A percentile compares a stretch with the other conserved stretches of the same genome.
Conservation (phyloP, 805 yeast species). For the Naumovozyma dairenensis region DNA sequence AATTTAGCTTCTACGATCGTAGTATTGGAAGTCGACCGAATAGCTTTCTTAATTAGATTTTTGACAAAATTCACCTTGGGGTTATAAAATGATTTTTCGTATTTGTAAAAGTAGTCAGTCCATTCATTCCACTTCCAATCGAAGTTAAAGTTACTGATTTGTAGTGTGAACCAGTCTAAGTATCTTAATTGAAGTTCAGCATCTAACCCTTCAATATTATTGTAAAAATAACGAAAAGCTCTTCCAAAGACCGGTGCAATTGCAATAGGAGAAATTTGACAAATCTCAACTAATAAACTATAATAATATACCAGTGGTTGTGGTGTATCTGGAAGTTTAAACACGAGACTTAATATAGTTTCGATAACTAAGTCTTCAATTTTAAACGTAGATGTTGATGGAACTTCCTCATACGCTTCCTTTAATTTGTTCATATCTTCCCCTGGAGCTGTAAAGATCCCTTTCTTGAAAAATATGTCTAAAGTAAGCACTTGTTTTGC, state of each 20-base stretch:
- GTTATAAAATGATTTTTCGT: constrained; percentile 39
- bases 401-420: constrained; percentile 28
- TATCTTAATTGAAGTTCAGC: constrained; percentile 58
- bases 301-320: constrained; percentile 65
- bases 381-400: constrained; percentile 58
- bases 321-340: constrained; percentile 53
- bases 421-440: constrained; percentile 56
- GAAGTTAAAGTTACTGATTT: constrained; percentile 79
- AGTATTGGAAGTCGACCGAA: constrained; percentile 55
- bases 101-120: constrained; percentile 42
- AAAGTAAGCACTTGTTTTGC: constrained; percentile 66
- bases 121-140: constrained; percentile 96
- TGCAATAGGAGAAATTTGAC: constrained; percentile 60
- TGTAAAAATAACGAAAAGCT: constrained; percentile 68
- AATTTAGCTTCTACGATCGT: constrained; percentile 60
- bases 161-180: constrained; percentile 82
- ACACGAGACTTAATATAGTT: constrained; percentile 62
- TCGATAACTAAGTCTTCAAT: constrained; percentile 79
- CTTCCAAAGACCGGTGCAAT: constrained; percentile 89
- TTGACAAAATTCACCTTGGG: constrained; percentile 62
- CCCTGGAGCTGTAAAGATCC: constrained; percentile 54
- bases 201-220: constrained; percentile 51
- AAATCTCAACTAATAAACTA: constrained; percentile 69
- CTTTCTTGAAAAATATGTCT: constrained; percentile 55
- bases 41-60: constrained; percentile 68